Percentiles rank a stretch among this genome's conserved stretches.
These are phyloP conservation scores for Pisolithus thermaeus DNA, from an alignment of 1,284 basidiomycete species.

Conservation along the genomic window DNA sequence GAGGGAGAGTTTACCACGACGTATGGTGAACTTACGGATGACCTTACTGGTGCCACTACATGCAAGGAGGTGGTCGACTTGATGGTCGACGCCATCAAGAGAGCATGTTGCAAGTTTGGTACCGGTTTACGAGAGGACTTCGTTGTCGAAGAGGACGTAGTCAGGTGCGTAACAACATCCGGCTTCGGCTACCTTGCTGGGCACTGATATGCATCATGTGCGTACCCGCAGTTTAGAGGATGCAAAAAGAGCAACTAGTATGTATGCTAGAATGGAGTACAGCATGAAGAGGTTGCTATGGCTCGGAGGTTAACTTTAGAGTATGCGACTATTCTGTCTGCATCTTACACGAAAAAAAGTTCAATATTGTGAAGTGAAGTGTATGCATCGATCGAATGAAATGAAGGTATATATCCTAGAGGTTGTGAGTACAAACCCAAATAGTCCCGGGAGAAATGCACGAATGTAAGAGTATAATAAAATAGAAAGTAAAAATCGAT, in stretches of 20 bases:
- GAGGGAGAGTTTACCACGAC: slow-evolving; percentile 43
- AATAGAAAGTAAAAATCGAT: slow-evolving; percentile 4
- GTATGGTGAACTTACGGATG: slow-evolving; percentile 56
- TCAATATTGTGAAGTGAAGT: too few relatives aligned
- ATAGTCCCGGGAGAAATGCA: slow-evolving; percentile 7
- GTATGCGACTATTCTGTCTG: slow-evolving; percentile 3
- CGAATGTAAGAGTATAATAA: slow-evolving; percentile 13
- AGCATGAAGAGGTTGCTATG: slow-evolving; percentile 83
- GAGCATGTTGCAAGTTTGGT: slow-evolving; percentile 64
- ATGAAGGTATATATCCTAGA: slow-evolving; percentile 10
- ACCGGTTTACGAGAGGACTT: slow-evolving; percentile 39
- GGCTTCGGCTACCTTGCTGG: too few relatives aligned
- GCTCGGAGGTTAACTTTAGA: slow-evolving; percentile 50
- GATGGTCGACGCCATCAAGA: slow-evolving; percentile 65
- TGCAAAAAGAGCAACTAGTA: slow-evolving; percentile 74
- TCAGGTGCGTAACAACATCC: slow-evolving; percentile 50
- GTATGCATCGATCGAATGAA: slow-evolving; percentile 4
- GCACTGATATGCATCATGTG: not conserved
- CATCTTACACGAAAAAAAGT: slow-evolving; percentile 3
- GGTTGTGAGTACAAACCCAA: slow-evolving; percentile 17
- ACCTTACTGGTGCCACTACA: slow-evolving; percentile 53
- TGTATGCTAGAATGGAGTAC: slow-evolving; percentile 88
- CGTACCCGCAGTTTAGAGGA: slow-evolving; percentile 56
- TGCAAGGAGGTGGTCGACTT: slow-evolving; percentile 74
- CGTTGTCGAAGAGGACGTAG: slow-evolving; percentile 67